A percentile compares a stretch with the other conserved stretches of the same genome.
Conservation (phyloP, 805 yeast species). For the Candida khao-thaluensis region DNA sequence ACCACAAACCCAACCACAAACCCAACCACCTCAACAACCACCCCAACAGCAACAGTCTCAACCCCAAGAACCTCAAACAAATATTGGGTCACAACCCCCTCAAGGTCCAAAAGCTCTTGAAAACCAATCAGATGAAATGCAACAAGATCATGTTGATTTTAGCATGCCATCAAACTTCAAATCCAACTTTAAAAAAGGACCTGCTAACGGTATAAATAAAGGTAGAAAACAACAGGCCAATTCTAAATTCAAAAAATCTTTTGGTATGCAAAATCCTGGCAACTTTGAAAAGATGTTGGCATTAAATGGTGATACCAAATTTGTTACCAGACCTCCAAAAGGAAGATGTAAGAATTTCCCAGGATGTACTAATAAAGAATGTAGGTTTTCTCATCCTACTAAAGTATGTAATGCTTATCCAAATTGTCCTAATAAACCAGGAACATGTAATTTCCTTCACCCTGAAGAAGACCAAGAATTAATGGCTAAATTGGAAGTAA, state of each 20-base stretch:
- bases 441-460: conserved; percentile 80
- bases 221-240: conserved; percentile 23
- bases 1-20: conserved; percentile 8
- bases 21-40: conserved; percentile 8
- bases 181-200: conserved; percentile 4
- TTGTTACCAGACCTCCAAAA: conserved; percentile 49
- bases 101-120: conserved; percentile 4
- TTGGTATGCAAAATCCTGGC: conserved; percentile 38
- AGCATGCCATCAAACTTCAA: conserved; percentile 11
- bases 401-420: conserved; percentile 73
- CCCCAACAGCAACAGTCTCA: conserved; percentile 2
- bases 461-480: conserved; percentile 81
- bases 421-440: conserved; percentile 73
- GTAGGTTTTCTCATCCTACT: conserved; percentile 79
- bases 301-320: conserved; percentile 19
- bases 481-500: conserved; percentile 64
- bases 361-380: conserved; percentile 64
- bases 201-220: conserved; percentile 14
- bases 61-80: neutral
- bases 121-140: conserved; percentile 10
- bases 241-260: conserved; percentile 21
- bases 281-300: conserved; percentile 42
- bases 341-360: conserved; percentile 75
- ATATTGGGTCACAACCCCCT: neutral
- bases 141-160: conserved; percentile 17